phyloP scores from a whole-genome alignment of 768 basidiomycete species.

The Tricholoma flavovirens region DNA sequence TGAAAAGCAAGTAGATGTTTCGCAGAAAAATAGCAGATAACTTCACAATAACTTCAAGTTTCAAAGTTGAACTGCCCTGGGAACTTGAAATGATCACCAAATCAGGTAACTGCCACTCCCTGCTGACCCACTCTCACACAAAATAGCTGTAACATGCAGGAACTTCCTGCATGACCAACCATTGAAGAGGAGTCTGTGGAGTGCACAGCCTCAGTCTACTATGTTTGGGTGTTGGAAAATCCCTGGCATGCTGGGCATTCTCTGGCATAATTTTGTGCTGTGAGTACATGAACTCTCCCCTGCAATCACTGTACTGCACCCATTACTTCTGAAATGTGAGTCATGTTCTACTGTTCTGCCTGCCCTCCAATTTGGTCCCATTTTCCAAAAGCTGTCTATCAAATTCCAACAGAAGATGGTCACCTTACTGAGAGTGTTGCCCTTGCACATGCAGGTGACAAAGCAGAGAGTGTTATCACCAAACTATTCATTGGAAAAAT shows the following conservation, averaged over 20 bases:
- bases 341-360: slow-evolving; percentile 15
- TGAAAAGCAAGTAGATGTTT: too few relatives aligned
- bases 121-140: too few relatives aligned
- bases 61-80: too few relatives aligned
- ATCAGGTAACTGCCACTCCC: too few relatives aligned
- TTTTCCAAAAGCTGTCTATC: slow-evolving; percentile 81
- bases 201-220: slow-evolving; percentile 94
- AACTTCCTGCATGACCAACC: slow-evolving; percentile 79
- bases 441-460: slow-evolving; percentile 77
- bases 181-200: slow-evolving; percentile 96
- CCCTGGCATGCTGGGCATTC: slow-evolving; percentile 95
- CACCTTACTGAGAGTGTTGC: slow-evolving; percentile 90
- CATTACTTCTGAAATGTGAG: slow-evolving; percentile 85
- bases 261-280: slow-evolving; percentile 99
- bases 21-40: too few relatives aligned
- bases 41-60: too few relatives aligned
- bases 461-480: slow-evolving; percentile 90
- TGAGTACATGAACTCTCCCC: slow-evolving; percentile 96
- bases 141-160: slow-evolving; percentile 71
- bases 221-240: slow-evolving; percentile 94
- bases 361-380: slow-evolving; percentile 6
- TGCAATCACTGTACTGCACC: slow-evolving; percentile 95
- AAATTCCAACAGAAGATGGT: slow-evolving; percentile 98
- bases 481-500: slow-evolving; percentile 96
- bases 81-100: too few relatives aligned